Evolutionary conservation across 257 asterid genomes (phyloP).

Genomic region (Penstemon newberryi): DNA sequence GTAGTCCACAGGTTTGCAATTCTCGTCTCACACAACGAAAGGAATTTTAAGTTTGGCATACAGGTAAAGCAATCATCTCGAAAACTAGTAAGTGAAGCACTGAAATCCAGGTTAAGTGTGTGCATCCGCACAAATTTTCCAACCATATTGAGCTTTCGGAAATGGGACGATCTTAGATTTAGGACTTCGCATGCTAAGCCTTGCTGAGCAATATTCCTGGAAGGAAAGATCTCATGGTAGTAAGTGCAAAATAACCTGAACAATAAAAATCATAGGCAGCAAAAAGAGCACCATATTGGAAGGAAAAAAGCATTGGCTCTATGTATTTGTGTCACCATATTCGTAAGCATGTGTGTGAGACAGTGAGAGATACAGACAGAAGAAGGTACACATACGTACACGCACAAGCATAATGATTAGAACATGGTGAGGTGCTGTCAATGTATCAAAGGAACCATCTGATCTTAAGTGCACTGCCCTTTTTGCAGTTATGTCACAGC

Average conservation of each 20-base stretch:
- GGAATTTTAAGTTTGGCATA: slow-evolving; percentile 79
- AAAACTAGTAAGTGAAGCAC: slow-evolving; percentile 77
- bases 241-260: slow-evolving; percentile 23
- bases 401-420: neutral
- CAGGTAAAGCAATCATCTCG: slow-evolving; percentile 79
- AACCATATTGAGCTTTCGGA: slow-evolving; percentile 76
- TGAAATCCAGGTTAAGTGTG: slow-evolving; percentile 80
- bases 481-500: neutral
- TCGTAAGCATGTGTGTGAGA: slow-evolving; percentile 1
- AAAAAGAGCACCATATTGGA: neutral
- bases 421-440: neutral
- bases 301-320: neutral
- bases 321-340: neutral
- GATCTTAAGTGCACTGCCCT: neutral
- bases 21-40: slow-evolving; percentile 85
- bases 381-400: neutral
- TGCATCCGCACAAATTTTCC: slow-evolving; percentile 65
- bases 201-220: slow-evolving; percentile 80
- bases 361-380: neutral
- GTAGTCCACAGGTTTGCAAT: slow-evolving; percentile 88
- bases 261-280: slow-evolving; percentile 13
- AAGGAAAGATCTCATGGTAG: slow-evolving; percentile 30
- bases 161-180: slow-evolving; percentile 73
- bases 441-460: neutral
- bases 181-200: slow-evolving; percentile 78